Conservation (phyloP, 2,329 filamentous ascomycete genomes). For the Colletotrichum karsti region DNA sequence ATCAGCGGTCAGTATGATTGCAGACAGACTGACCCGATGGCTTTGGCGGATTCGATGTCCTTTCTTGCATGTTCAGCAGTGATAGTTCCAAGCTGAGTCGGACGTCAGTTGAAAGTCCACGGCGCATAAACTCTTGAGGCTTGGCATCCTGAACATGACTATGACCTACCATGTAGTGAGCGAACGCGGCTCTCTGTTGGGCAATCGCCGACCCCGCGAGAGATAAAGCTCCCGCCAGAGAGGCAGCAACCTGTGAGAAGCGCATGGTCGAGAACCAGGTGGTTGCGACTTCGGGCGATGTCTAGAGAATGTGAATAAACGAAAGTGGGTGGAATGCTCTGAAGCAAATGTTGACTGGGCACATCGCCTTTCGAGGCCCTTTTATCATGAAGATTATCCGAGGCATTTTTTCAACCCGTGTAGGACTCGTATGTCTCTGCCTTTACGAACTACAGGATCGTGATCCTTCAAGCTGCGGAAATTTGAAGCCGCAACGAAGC, state of each 20-base stretch:
- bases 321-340: neutral
- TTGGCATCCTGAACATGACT: no score
- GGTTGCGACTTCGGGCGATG: accelerated
- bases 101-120: accelerated
- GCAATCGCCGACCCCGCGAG: neutral
- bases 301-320: accelerated
- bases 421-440: no score
- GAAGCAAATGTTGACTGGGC: no score
- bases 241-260: neutral
- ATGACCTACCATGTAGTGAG: neutral
- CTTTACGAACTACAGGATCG: no score
- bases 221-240: neutral
- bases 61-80: neutral
- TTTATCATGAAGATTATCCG: no score
- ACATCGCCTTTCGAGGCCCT: no score
- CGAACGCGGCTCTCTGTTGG: neutral
- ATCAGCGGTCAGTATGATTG: accelerated
- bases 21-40: neutral
- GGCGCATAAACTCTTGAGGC: no score
- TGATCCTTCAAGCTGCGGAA: no score
- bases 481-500: no score
- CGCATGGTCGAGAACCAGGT: neutral
- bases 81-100: accelerated
- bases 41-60: neutral
- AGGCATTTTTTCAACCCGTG: no score